Base-by-base conservation (phyloP, 148 eudicot genomes). In the Diospyros lotus region DNA sequence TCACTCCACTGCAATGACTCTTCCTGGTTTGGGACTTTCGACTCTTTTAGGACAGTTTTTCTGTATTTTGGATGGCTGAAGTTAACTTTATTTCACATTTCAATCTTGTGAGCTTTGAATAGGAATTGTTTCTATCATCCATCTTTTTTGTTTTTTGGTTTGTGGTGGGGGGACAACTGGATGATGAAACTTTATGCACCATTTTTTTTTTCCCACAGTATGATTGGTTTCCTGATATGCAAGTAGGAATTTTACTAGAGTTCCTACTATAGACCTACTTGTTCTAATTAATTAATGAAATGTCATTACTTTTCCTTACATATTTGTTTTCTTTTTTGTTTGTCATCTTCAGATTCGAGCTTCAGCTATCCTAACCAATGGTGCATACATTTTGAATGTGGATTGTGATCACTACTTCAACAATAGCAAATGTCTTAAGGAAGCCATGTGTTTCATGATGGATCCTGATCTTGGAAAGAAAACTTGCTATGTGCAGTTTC, bases 391-490 rank as follows among this genome's bases (percentile, higher is more conserved):
- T 11, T 64, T 77, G 63, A 77, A 77, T 14, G 62, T 77, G 3
- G 80, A 77, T 46, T 77, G 80, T 65, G 80, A 77, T 39, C 80
- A 77, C 75, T 77, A 77, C 71, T 42, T 77, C 55, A 77, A 77
- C 54, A 77, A 77, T 69, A 77, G 80, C 80, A 77, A 77, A 65
- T 69, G 71, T 56, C 69, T 77, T 71, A 77, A 58, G 58, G 80
- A 77, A 77, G 80, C 80, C 71, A 77, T 77, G 80, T 77, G 80
- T 64, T 77, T 77, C 40, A 70, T 77, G 75, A 77, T 77, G 80
- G 80, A 77, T 62, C 80, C 80, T 43, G 64, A 40, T n/a, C 43
- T 42, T 71, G 75, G 80, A 14, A 77, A 72, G 71, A 71, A 71
- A 44, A 55, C 68, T 1, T 77, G 80, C 54, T 77, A 71, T 71